phyloP scores from a whole-genome alignment of 768 basidiomycete species.

The Nevesoporus exiguus region DNA sequence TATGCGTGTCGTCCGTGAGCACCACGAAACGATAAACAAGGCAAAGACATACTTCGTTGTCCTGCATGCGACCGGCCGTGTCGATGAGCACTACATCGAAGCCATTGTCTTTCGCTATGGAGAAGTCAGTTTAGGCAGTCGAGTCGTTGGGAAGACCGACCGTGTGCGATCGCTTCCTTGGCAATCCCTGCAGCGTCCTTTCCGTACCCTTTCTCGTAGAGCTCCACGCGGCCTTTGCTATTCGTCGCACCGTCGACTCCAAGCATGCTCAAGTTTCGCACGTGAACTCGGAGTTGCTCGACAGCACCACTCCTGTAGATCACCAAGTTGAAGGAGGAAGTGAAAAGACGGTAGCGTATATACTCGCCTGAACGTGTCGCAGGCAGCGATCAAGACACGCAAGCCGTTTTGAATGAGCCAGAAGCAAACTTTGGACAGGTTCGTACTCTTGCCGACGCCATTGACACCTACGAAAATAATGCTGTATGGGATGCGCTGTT shows the following conservation, averaged over 20 bases:
- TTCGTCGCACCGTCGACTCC: conserved; percentile 62
- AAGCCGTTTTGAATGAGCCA: conserved; percentile 97
- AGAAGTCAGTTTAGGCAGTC: conserved; percentile 3
- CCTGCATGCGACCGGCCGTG: conserved; percentile 98
- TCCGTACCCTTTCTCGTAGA: conserved; percentile 95
- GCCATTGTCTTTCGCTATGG: conserved; percentile 75
- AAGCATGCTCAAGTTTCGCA: conserved; percentile 88
- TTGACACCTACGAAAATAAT: conserved; percentile 98
- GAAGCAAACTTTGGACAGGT: conserved; percentile 96
- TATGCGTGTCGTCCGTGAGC: conserved; percentile 7
- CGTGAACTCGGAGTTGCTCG: conserved; percentile 95
- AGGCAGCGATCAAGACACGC: conserved; percentile 93
- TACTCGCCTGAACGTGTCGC: conserved; percentile 88
- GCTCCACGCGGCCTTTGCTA: conserved; percentile 78
- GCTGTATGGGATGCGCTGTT: conserved; percentile 82
- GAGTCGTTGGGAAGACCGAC: conserved; percentile 39
- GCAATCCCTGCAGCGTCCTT: conserved; percentile 99
- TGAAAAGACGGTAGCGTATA: neutral
- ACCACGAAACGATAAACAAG: neutral
- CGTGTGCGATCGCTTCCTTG: conserved; percentile 89
- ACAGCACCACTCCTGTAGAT: conserved; percentile 83
- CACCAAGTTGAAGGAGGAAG: neutral
- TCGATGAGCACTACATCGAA: conserved; percentile 98
- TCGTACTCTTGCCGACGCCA: conserved; percentile 98
- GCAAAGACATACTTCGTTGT: conserved; percentile 72